phyloP scores from a whole-genome alignment of 2,329 filamentous ascomycete species.

The Fusarium heterosporum region DNA sequence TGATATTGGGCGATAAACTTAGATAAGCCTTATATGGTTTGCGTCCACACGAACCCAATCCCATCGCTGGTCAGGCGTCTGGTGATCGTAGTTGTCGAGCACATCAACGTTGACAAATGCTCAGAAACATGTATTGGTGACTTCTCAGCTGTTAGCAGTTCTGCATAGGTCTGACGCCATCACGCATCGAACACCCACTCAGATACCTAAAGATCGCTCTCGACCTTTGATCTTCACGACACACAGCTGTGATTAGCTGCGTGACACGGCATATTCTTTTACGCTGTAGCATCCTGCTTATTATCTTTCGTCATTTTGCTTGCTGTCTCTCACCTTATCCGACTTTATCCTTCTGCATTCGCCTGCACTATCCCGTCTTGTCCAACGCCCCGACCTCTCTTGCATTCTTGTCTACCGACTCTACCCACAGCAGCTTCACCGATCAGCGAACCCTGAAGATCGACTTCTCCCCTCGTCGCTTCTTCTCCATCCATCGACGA shows the following conservation, averaged over 20 bases:
- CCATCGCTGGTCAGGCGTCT: neutral
- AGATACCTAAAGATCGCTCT: conserved; percentile 27
- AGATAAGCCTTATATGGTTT: neutral
- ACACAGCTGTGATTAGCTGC: conserved; percentile 42
- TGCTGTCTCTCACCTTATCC: conserved; percentile 22
- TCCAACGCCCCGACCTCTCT: conserved; percentile 10
- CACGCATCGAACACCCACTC: conserved; percentile 40
- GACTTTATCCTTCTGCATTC: conserved; percentile 16
- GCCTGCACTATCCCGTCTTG: conserved; percentile 21
- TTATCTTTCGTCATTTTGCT: conserved; percentile 36
- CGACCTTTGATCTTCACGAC: conserved; percentile 38
- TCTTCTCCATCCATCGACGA: conserved; percentile 24
- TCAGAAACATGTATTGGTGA: conserved; percentile 30
- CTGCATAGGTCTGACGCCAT: conserved; percentile 46
- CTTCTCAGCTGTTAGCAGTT: conserved; percentile 30
- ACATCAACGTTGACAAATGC: neutral
- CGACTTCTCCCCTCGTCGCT: conserved; percentile 30
- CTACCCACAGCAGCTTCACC: conserved; percentile 31
- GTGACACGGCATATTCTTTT: conserved; percentile 31
- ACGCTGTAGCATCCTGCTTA: conserved; percentile 34
- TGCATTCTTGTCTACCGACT: conserved; percentile 24
- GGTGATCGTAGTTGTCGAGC: neutral
- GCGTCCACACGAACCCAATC: neutral
- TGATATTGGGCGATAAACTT: neutral
- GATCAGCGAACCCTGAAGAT: conserved; percentile 47